Conservation (phyloP, 2,329 filamentous ascomycete genomes). For the Xylariaceae sp. region DNA sequence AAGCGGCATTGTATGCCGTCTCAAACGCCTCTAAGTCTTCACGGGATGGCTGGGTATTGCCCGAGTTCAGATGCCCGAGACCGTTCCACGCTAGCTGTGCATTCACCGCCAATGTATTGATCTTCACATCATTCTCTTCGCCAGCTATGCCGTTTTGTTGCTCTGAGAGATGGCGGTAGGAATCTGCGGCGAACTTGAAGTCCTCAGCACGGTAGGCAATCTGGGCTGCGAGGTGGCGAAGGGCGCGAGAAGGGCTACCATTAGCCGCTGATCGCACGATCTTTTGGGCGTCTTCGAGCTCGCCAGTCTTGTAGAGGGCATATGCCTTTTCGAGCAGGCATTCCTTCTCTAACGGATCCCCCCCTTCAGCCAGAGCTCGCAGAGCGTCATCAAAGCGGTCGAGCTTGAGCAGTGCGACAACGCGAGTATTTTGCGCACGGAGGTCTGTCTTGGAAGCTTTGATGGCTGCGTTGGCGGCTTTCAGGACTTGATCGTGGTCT, state of each 20-base stretch:
- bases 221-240: constrained; percentile 57
- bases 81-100: constrained; percentile 71
- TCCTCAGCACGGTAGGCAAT: constrained; percentile 70
- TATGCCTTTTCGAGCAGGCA: constrained; percentile 72
- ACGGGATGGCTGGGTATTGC: constrained; percentile 50
- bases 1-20: constrained; percentile 76
- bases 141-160: constrained; percentile 41
- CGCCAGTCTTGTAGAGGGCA: constrained; percentile 76
- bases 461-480: constrained; percentile 56
- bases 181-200: constrained; percentile 60
- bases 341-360: constrained; percentile 53
- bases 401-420: constrained; percentile 73
- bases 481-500: constrained; percentile 72
- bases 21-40: constrained; percentile 74
- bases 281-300: constrained; percentile 58
- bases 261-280: constrained; percentile 28
- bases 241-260: constrained; percentile 26
- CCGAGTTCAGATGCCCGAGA: constrained; percentile 42
- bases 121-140: constrained; percentile 70
- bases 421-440: constrained; percentile 63
- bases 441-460: constrained; percentile 53
- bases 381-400: constrained; percentile 78
- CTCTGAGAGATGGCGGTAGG: constrained; percentile 57
- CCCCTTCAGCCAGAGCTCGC: constrained; percentile 60
- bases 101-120: constrained; percentile 69